Evolutionary conservation across 768 basidiomycete species (phyloP).

Genomic region (Obba rivulosa): DNA sequence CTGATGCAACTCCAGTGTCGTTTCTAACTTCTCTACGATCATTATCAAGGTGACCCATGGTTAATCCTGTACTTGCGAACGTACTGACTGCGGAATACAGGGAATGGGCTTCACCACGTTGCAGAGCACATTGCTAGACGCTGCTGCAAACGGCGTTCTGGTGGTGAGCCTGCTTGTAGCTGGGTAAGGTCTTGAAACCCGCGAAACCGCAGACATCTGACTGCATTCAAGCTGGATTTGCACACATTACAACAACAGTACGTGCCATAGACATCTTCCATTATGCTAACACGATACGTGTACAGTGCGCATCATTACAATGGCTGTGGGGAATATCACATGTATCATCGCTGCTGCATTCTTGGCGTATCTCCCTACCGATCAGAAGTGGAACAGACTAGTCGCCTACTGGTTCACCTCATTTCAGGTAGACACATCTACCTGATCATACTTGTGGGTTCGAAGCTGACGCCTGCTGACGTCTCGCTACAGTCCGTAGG

Average conservation of each 20-base stretch:
- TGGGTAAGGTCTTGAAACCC: constrained; percentile 7
- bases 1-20: no score
- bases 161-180: constrained; percentile 7
- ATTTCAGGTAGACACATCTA: constrained; percentile 12
- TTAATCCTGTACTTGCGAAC: not conserved
- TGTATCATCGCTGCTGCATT: constrained; percentile 28
- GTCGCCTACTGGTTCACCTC: constrained; percentile 29
- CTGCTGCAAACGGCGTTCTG: constrained; percentile 5
- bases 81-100: not conserved
- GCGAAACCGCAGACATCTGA: no score
- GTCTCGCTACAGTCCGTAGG: constrained; percentile 20
- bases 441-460: no score
- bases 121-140: constrained; percentile 14
- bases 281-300: not conserved
- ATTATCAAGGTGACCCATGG: constrained; percentile 15
- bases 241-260: constrained; percentile 16
- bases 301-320: constrained; percentile 9
- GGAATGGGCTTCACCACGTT: constrained; percentile 16
- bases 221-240: constrained; percentile 6
- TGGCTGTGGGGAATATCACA: constrained; percentile 21
- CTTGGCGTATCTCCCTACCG: constrained; percentile 24
- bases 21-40: constrained; percentile 18
- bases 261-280: not conserved
- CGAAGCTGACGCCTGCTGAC: no score
- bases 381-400: constrained; percentile 24